Percentiles rank a stretch among this genome's conserved stretches.
phyloP scores from a whole-genome alignment of 352 stramenopile genomes.

The Phytophthora uliginosa region DNA sequence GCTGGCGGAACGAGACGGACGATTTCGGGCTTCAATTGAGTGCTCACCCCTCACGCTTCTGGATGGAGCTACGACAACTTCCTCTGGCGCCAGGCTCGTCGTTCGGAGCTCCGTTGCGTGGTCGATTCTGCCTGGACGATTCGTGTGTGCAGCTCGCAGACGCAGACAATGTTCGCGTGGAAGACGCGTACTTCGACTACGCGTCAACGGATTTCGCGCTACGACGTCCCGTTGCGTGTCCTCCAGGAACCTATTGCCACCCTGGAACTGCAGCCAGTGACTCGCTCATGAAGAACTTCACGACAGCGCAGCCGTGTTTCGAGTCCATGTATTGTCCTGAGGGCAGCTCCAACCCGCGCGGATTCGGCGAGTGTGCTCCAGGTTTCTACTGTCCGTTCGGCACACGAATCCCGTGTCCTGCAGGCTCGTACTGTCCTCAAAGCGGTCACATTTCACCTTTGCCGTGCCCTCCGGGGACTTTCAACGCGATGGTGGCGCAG shows the following conservation, averaged over 20 bases:
- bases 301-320: slow-evolving; percentile 88
- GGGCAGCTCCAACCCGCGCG: slow-evolving; percentile 83
- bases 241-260: slow-evolving; percentile 91
- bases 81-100: slow-evolving; percentile 84
- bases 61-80: slow-evolving; percentile 94
- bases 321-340: slow-evolving; percentile 94
- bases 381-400: slow-evolving; percentile 96
- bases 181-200: slow-evolving; percentile 91
- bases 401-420: slow-evolving; percentile 88
- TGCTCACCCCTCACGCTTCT: slow-evolving; percentile 87
- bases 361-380: slow-evolving; percentile 84
- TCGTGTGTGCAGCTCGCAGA: slow-evolving; percentile 91
- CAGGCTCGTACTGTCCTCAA: slow-evolving; percentile 93
- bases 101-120: slow-evolving; percentile 84
- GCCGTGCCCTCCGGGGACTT: slow-evolving; percentile 92
- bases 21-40: slow-evolving; percentile 97
- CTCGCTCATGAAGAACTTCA: slow-evolving; percentile 90
- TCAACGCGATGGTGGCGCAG: slow-evolving; percentile 95
- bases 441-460: slow-evolving; percentile 87
- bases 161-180: slow-evolving; percentile 74
- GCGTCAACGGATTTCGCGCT: slow-evolving; percentile 76
- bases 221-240: slow-evolving; percentile 88
- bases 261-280: slow-evolving; percentile 86
- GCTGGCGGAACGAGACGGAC: slow-evolving; percentile 96
- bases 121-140: slow-evolving; percentile 96